Base-by-base conservation (phyloP, 2,329 filamentous ascomycete species). In the Neoscytalidium dimidiatum region DNA sequence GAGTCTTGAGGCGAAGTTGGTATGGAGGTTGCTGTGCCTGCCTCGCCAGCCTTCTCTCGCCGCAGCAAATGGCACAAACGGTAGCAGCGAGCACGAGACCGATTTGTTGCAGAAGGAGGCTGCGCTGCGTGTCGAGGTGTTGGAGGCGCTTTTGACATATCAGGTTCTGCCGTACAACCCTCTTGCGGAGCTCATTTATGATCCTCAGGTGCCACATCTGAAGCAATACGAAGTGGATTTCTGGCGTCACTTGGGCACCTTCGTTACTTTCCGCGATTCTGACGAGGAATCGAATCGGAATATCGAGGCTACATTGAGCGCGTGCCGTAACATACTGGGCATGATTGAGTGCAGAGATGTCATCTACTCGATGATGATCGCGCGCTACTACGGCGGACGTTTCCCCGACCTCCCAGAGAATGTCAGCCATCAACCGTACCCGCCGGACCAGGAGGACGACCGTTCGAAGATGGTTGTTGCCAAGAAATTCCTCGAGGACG, bases 261-360 rank as follows among this genome's bases (percentile, higher is more conserved):
- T 91, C 72, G 83, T 92, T 29, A 86, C 88, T 43, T 80, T 88
- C 21, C 85, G 84, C 31, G 85, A 88, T 67, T 87, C 91, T 66
- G 84, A 88, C 41, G 81, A 84, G 53, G 79, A 79, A 33, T 80
- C 84, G 5, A 80, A 79, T 65, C 86, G 84, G 70, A 82, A 85
- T 62, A 86, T 92, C 38, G 89, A 93, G 62, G 84, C 88, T 28
- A 85, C 87, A 1, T 80, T 97, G 31, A 78, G 77, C 4, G 84
- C 84, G 60, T 86, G 92, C 76, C 88, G 92, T 33, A 84, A 84
- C 64, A 83, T 94, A 23, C 83, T 97, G 13, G 90, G 92, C 69
- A 90, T 90, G 53, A 86, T 90, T 26, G 94, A 97, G 79, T 95
- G 94, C 72, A 88, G 94, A 62, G 93, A 97, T 74, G 90, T 97